phyloP scores from a whole-genome alignment of 495 filamentous ascomycete genomes.

The Beverwykella pulmonaria region DNA sequence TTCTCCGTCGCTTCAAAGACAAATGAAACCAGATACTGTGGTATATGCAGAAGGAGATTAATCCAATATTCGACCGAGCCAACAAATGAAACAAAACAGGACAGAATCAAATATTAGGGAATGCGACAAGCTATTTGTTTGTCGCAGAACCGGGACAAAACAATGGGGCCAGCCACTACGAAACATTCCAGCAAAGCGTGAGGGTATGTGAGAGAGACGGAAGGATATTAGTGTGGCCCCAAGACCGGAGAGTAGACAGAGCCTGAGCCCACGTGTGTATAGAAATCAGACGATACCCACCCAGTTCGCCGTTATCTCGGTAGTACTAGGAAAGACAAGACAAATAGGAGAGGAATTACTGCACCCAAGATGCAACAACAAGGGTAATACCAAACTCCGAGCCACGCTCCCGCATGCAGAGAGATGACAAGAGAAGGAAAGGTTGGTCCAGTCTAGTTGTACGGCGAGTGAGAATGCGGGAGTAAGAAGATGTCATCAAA shows the following conservation, averaged over 20 bases:
- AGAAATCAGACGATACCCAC: conserved; percentile 17
- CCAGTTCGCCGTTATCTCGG: conserved; percentile 32
- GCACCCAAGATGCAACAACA: conserved; percentile 27
- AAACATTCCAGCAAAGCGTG: conserved; percentile 20
- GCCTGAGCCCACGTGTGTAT: conserved; percentile 38
- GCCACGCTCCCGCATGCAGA: conserved; percentile 39
- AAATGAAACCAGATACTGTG: conserved; percentile 24
- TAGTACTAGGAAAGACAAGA: conserved; percentile 14
- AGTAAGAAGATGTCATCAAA: conserved; percentile 9
- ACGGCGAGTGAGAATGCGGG: neutral
- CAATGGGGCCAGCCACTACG: conserved; percentile 37
- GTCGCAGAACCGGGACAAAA: conserved; percentile 16
- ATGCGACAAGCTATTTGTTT: neutral
- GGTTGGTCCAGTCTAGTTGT: conserved; percentile 36
- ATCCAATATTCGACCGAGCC: neutral
- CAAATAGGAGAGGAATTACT: conserved; percentile 16
- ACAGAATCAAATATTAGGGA: conserved; percentile 18
- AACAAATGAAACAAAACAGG: conserved; percentile 10
- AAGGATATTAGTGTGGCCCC: conserved; percentile 37
- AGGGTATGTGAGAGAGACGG: conserved; percentile 30
- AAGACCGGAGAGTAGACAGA: conserved; percentile 18
- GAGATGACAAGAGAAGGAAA: conserved; percentile 32
- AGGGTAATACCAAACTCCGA: conserved; percentile 31
- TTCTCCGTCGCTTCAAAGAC: conserved; percentile 10
- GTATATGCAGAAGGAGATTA: conserved; percentile 36